Base-by-base conservation (phyloP, 768 basidiomycete species). In the Lentinula aciculospora region DNA sequence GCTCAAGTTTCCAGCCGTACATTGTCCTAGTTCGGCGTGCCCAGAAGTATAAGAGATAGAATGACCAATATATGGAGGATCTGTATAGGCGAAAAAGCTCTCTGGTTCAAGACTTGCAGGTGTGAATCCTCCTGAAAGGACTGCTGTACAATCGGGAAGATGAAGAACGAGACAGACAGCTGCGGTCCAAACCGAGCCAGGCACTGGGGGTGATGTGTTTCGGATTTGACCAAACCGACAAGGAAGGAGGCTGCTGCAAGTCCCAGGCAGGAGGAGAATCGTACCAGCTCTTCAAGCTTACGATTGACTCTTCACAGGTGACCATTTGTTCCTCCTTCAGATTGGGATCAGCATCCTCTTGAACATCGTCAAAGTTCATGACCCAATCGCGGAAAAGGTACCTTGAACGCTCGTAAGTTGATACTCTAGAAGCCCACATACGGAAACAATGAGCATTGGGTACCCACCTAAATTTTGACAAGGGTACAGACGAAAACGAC, bases 331-430 rank as follows among this genome's bases (percentile, higher is more conserved):
- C 21, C 21, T 44, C 42, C 42, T 9, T 23, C 21, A 21, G 9
- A 9, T 44, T 23, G 3, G 23, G 19, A 12, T 21, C 10, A 21
- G 21, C 42, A 44, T 23, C 17, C 21, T 44, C 19, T 23, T 44
- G 19, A 21, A 44, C 2, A 23, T 44, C 21, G 4, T n/a, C 12
- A 21, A 21, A 10, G 21, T 17, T 50, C 28, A 50, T 36, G 31
- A 21, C 29, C 36, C 36, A 27, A 56, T 46, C 54, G 25, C 44
- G 19, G 54, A 56, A 19, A 46, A 42, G 31, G 25, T 8, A 56
- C 56, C 56, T 57, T 57, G 56, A 27, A 57, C 34, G 40, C 19
- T 57, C 15, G 56, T 57, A 36, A 57, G 56, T 8, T 57, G 56
- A 27, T 28, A 48, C 46, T 47, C 56, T 57, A 45, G 21, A 44